A percentile compares a stretch with the other conserved stretches of the same genome.
phyloP scores from a whole-genome alignment of 2,329 filamentous ascomycete genomes.

The Penicillium freii region DNA sequence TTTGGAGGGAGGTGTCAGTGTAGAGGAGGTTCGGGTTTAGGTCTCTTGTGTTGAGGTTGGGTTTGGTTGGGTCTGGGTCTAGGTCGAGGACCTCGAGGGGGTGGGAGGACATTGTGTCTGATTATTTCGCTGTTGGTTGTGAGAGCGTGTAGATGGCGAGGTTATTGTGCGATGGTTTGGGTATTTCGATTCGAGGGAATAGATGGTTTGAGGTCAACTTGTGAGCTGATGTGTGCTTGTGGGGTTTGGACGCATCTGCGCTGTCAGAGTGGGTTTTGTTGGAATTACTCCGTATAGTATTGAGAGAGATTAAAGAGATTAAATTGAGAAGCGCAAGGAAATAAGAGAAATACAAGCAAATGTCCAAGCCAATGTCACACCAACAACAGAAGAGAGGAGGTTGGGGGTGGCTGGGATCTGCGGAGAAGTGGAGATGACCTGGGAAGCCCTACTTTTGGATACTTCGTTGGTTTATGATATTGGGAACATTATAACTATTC shows the following conservation, averaged over 20 bases:
- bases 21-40: conserved; percentile 8
- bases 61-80: conserved; percentile 1
- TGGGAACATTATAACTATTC: neutral
- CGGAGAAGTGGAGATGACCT: conserved; percentile 5
- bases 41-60: neutral
- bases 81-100: neutral
- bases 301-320: neutral
- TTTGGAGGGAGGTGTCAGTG: conserved; percentile 15
- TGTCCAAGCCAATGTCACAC: neutral
- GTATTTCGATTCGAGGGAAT: neutral
- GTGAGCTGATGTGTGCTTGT: neutral
- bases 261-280: neutral
- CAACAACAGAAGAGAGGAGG: neutral
- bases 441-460: neutral
- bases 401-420: conserved; percentile 10
- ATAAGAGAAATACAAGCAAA: neutral
- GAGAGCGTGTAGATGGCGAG: neutral
- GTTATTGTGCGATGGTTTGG: neutral
- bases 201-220: neutral
- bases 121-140: neutral
- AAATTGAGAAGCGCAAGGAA: neutral
- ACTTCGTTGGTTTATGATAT: neutral
- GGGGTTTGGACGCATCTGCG: neutral
- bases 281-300: neutral
- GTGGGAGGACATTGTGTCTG: neutral